phyloP scores from a whole-genome alignment of 495 filamentous ascomycete genomes.

The Glarea lozoyensis region DNA sequence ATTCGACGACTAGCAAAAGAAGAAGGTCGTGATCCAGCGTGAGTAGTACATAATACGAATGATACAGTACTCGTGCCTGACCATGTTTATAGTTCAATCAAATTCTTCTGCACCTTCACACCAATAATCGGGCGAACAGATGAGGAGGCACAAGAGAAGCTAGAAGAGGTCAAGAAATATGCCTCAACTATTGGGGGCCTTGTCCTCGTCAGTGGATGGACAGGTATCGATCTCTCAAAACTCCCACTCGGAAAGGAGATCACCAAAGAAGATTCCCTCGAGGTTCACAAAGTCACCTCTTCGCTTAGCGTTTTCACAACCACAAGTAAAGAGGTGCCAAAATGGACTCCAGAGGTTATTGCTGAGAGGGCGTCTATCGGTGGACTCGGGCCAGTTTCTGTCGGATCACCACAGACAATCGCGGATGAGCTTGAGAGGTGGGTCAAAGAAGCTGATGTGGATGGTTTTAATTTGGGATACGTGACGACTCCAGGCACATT shows the following conservation, averaged over 20 bases:
- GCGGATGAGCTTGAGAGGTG: constrained; percentile 54
- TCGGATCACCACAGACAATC: constrained; percentile 48
- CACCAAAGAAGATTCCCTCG: constrained; percentile 38
- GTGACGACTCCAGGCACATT: constrained; percentile 41
- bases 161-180: constrained; percentile 38
- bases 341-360: constrained; percentile 52
- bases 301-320: constrained; percentile 42
- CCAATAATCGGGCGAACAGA: constrained; percentile 43
- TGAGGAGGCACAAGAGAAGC: constrained; percentile 43
- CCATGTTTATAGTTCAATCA: constrained; percentile 41
- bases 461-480: constrained; percentile 47
- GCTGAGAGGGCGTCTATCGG: constrained; percentile 51
- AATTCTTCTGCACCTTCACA: constrained; percentile 38
- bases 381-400: constrained; percentile 41
- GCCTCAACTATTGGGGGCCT: constrained; percentile 45
- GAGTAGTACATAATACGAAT: no score
- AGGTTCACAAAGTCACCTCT: constrained; percentile 42
- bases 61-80: no score
- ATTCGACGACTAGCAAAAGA: constrained; percentile 34
- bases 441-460: constrained; percentile 53
- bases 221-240: constrained; percentile 42
- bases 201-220: constrained; percentile 51
- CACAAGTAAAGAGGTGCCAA: constrained; percentile 37
- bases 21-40: constrained; percentile 34
- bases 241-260: constrained; percentile 29